Evolutionary conservation across 768 basidiomycete species (phyloP), one percentile per base, ranked within the genome.

Genomic region (Lentinus brumalis): DNA sequence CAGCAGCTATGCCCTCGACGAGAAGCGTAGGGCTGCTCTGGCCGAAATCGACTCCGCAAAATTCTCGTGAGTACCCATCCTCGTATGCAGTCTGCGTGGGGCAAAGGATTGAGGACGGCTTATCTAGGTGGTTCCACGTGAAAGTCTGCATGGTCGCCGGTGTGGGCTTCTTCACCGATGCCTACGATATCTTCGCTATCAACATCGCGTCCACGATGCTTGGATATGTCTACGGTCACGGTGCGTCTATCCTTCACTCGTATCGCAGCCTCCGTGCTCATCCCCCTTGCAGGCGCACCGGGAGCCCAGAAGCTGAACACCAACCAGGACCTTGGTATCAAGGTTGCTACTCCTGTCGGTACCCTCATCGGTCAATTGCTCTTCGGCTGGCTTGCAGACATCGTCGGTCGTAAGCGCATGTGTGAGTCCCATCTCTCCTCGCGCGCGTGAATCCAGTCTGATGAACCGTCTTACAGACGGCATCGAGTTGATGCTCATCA

Each of bases 111-210:
- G 32, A 59, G 46, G 41, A 2, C 53, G 46, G 49, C 53, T 21
- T 39, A 30, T 59, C 12, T 57, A 90, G 89, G 7, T 91, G 88
- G 86, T 94, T 94, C 78, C 94, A 95, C 68, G 86, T 88, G 58
- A 94, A 92, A 73, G 81, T 79, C 18, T 69, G 65, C 56, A 26
- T 71, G 38, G 76, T 80, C 42, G 78, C 91, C 2, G 92, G 94
- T 67, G 89, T 89, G 10, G 94, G 94, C 30, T 95, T 96, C 82
- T 96, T 94, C 80, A 94, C 94, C 51, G 93, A 67, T 59, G 63
- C 70, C 60, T 92, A 92, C 68, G 92, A 94, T 63, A 88, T 96
- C 61, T 97, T 95, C 69, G 90, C 92, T 7, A 96, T 96, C 76
- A 92, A 88, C 73, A 91, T 96, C 47, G 92, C 85, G 0, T 85